Conservation (phyloP, 306 rosid species). For the Vicia villosa region DNA sequence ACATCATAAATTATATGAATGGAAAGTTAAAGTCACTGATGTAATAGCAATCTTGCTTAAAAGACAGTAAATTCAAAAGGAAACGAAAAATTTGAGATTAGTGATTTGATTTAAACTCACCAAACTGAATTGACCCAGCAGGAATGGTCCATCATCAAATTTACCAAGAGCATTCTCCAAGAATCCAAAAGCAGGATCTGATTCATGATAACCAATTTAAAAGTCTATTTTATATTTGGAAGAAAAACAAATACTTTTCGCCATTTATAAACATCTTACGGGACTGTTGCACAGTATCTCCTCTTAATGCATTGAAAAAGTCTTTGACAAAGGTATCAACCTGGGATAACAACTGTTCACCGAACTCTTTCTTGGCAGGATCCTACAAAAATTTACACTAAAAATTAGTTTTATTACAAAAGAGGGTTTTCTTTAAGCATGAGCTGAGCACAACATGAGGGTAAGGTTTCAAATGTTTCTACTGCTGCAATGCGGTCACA, state of each 20-base stretch:
- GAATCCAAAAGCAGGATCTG: conserved; percentile 71
- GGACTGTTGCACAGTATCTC: conserved; percentile 45
- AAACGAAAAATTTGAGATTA: not conserved
- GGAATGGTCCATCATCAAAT: conserved; percentile 74
- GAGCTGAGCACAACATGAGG: not conserved
- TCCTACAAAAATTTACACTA: conserved; percentile 47
- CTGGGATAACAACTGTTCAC: conserved; percentile 61
- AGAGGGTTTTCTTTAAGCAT: not conserved
- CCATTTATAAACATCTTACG: conserved; percentile 39
- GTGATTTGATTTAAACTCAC: conserved; percentile 45
- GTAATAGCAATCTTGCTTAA: too few relatives aligned
- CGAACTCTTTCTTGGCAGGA: conserved; percentile 62
- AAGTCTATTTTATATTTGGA: not conserved
- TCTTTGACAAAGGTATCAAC: conserved; percentile 44
- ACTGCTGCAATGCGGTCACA: not conserved
- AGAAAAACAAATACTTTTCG: not conserved
- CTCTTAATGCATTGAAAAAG: conserved; percentile 43
- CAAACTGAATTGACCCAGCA: conserved; percentile 73
- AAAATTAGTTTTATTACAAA: not conserved
- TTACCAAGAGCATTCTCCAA: conserved; percentile 74
- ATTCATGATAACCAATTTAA: conserved; percentile 13
- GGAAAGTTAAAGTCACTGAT: not conserved
- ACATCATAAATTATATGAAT: conserved; percentile 24
- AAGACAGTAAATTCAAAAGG: too few relatives aligned
- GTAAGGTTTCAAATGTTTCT: not conserved